A percentile compares a stretch with the other conserved stretches of the same genome.
phyloP scores from a whole-genome alignment of 345 rosid species.

The Murraya koenigii region DNA sequence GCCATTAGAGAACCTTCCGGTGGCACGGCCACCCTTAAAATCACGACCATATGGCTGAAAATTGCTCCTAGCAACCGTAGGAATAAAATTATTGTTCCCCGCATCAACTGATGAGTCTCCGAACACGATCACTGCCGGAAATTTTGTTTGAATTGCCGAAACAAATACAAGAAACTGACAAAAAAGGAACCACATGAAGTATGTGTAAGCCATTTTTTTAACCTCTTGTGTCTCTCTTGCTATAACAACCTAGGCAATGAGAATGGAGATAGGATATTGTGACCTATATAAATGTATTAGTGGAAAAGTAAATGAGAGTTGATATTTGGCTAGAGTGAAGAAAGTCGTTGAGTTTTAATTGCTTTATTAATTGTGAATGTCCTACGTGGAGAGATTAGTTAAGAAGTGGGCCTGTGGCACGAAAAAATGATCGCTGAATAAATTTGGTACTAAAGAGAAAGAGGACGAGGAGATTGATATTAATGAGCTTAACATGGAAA shows the following conservation, averaged over 20 bases:
- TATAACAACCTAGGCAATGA: background rate
- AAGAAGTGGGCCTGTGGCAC: background rate
- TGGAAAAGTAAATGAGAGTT: conserved; percentile 5
- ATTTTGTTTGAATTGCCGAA: conserved; percentile 12
- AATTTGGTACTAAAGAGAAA: background rate
- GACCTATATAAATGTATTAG: background rate
- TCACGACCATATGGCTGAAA: conserved; percentile 65
- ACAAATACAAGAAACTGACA: background rate
- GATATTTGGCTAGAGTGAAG: background rate
- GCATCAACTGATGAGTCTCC: conserved; percentile 65
- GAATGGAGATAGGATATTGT: background rate
- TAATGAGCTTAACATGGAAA: background rate
- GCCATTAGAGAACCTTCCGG: conserved; percentile 62
- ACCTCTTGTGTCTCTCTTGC: background rate
- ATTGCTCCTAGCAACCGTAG: conserved; percentile 59
- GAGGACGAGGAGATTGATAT: background rate
- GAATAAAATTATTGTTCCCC: conserved; percentile 53
- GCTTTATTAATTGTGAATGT: background rate
- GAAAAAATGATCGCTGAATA: background rate
- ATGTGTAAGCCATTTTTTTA: background rate
- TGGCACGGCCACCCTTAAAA: conserved; percentile 43
- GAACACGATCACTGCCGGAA: conserved; percentile 56
- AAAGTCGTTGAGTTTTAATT: conserved; percentile 14
- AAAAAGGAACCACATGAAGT: background rate
- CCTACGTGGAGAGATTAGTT: background rate